Base-by-base conservation (phyloP, 139 green algal genomes). In the Diplosphaera chodatii region DNA sequence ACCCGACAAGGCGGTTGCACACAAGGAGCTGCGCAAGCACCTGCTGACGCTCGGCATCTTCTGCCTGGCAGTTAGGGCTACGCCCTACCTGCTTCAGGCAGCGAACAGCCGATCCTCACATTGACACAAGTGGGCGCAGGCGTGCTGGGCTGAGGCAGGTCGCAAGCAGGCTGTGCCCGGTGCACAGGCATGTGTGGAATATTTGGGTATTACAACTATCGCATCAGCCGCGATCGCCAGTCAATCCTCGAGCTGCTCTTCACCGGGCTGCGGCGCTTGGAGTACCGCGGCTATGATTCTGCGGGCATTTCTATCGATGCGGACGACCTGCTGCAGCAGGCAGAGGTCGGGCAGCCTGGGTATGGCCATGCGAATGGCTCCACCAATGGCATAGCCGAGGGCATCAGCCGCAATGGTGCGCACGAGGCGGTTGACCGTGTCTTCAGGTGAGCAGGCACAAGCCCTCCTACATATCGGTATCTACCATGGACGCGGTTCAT, bases 161-260 rank as follows among this genome's bases (percentile, higher is more conserved):
- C n/a, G n/a, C n/a, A n/a, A n/a, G n/a, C n/a, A n/a, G n/a, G n/a
- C n/a, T n/a, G n/a, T n/a, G n/a, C n/a, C n/a, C n/a, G n/a, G n/a
- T n/a, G n/a, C n/a, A n/a, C n/a, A n/a, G n/a, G n/a, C n/a, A 96
- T 97, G 92, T 97, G 92, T 77, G 94, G 94, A 22, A 99, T 99
- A 48, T 97, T 98, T 59, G 95, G 94, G 0, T 98, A 98, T 79
- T 93, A 96, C 67, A 97, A 93, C 64, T 96, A 85, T 70, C 82
- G 83, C 28, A 74, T 92, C 5, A 64, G 75, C 3, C 71, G 72
- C 29, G 78, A 88, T 40, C 73, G 91, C 13, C 63, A 79, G n/a
- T 77, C 80, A 1, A 91, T 98, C 25, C 69, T 99, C 13, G 83
- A 98, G 13, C 81, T 83, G 32, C 80, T 97, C 66, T 89, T 98